phyloP scores from a whole-genome alignment of 2,329 filamentous ascomycete species.

The Apiospora saccharicola region DNA sequence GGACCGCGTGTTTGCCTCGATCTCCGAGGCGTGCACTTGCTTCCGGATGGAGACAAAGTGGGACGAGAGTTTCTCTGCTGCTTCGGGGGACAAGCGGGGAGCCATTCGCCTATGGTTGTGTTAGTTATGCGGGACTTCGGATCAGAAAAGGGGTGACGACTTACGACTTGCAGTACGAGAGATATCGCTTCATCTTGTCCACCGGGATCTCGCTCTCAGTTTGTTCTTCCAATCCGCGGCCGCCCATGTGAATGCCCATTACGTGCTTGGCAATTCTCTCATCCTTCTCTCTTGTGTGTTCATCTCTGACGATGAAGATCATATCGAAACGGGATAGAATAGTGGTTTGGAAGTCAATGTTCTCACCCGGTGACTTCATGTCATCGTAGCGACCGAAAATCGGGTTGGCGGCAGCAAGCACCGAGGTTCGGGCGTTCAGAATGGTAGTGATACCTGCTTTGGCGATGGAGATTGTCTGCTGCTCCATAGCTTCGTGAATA shows the following conservation, averaged over 20 bases:
- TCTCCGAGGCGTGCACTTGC: conserved; percentile 90
- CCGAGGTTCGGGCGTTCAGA: conserved; percentile 92
- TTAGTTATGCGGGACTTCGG: not conserved
- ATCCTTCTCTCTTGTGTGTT: conserved; percentile 88
- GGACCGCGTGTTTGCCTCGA: conserved; percentile 87
- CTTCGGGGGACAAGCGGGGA: conserved; percentile 86
- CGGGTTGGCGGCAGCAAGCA: conserved; percentile 94
- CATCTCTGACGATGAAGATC: conserved; percentile 98
- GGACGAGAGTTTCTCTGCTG: conserved; percentile 93
- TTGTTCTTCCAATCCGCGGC: conserved; percentile 81
- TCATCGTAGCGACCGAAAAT: conserved; percentile 99
- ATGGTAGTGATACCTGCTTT: conserved; percentile 99
- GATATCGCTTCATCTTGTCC: conserved; percentile 96
- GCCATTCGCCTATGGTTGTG: conserved; percentile 75
- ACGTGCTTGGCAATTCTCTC: conserved; percentile 96
- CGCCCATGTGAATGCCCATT: conserved; percentile 96
- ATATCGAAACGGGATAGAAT: conserved; percentile 99
- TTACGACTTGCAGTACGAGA: conserved; percentile 95
- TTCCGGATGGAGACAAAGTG: conserved; percentile 97
- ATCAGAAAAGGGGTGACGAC: conserved; percentile 44
- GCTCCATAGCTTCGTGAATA: conserved; percentile 99
- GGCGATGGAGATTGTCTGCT: conserved; percentile 98
- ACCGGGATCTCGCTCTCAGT: conserved; percentile 88
- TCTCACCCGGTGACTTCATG: conserved; percentile 95
- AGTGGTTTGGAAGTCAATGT: conserved; percentile 99